Percentiles rank a stretch among this genome's conserved stretches.
These are phyloP conservation scores for Casuarina equisetifolia DNA, from an alignment of 306 rosid species.

Conservation along the genomic window DNA sequence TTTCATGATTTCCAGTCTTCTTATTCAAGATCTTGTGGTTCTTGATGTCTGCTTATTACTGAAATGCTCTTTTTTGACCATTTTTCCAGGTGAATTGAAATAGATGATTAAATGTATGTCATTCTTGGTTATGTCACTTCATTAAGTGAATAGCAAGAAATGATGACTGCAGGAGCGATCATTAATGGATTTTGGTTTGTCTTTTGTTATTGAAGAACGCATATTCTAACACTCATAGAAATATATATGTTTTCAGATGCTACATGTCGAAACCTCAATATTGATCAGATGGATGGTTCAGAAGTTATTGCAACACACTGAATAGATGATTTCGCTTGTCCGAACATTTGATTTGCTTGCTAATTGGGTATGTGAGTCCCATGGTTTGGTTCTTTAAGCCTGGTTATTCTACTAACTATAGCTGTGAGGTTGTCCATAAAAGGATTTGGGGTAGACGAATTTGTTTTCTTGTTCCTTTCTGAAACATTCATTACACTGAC, in stretches of 20 bases:
- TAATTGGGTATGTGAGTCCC: background rate
- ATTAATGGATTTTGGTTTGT: slow-evolving; percentile 17
- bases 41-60: slow-evolving; percentile 14
- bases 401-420: background rate
- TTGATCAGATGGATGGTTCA: background rate
- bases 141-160: slow-evolving; percentile 1
- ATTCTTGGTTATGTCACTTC: slow-evolving; percentile 21
- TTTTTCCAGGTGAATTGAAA: slow-evolving; percentile 36
- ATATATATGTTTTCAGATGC: slow-evolving; percentile 5
- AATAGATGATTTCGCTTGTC: background rate
- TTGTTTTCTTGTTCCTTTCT: background rate
- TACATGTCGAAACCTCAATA: slow-evolving; percentile 26
- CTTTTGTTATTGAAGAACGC: slow-evolving; percentile 1
- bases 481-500: background rate
- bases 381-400: background rate
- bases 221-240: slow-evolving; percentile 8
- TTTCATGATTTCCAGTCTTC: background rate
- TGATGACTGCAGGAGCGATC: slow-evolving; percentile 7
- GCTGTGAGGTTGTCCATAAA: background rate
- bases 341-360: background rate
- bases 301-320: slow-evolving; percentile 5
- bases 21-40: slow-evolving; percentile 5
- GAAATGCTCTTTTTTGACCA: slow-evolving; percentile 18
- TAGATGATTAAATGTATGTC: slow-evolving; percentile 1
- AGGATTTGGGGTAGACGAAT: background rate